Percentiles rank a stretch among this genome's conserved stretches.
These are phyloP conservation scores for Irpex sp. DNA, from an alignment of 1,284 basidiomycete genomes.

Conservation along the genomic window DNA sequence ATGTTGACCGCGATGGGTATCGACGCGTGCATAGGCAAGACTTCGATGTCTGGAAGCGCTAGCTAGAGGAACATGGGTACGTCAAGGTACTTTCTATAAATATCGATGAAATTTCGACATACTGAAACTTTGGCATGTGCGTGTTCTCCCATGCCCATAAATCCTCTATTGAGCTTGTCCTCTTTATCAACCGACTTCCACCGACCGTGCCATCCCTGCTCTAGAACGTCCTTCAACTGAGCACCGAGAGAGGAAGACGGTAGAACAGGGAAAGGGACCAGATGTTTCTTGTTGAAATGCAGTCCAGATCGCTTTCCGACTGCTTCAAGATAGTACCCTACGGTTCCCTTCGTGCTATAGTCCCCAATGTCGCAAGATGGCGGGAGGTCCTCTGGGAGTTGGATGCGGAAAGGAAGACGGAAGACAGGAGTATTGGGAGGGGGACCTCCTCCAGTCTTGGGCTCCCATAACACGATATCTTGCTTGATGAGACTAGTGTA, in stretches of 20 bases:
- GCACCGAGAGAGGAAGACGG: not conserved
- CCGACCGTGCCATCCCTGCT: not conserved
- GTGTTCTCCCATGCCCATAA: constrained; percentile 15
- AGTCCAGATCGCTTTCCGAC: not conserved
- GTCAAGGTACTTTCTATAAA: no score
- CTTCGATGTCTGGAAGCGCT: constrained; percentile 9
- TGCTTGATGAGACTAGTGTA: constrained; percentile 9
- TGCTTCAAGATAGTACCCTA: not conserved
- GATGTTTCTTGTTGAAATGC: not conserved
- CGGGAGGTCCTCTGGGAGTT: constrained; percentile 14
- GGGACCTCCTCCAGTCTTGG: constrained; percentile 16
- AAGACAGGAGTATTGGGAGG: constrained; percentile 16
- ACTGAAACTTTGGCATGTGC: constrained; percentile 14
- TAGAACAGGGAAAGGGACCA: not conserved
- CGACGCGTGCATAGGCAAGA: constrained; percentile 10
- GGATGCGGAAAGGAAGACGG: constrained; percentile 18
- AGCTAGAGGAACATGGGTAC: constrained; percentile 6
- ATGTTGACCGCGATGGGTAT: constrained; percentile 16
- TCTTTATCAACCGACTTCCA: constrained; percentile 7
- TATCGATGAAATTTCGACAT: not conserved
- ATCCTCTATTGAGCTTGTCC: constrained; percentile 16
- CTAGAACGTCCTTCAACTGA: not conserved
- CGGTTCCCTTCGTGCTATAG: not conserved
- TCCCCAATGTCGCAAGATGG: constrained; percentile 18
- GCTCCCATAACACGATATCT: constrained; percentile 16